Base-by-base conservation (phyloP, 2,329 filamentous ascomycete species). In the Catunica adiposa region DNA sequence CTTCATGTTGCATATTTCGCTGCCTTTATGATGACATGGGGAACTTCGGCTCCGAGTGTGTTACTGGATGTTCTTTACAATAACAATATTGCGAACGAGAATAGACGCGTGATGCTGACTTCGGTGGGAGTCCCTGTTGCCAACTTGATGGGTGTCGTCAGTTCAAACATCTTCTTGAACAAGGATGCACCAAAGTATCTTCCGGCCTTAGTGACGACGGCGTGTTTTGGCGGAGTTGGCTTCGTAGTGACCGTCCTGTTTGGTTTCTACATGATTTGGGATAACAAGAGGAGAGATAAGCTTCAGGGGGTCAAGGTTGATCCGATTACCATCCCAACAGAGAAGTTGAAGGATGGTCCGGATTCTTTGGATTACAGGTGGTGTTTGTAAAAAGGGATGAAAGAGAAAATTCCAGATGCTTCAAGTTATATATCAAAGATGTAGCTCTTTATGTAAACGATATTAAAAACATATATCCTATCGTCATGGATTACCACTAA, bases 21-120 rank as follows among this genome's bases (percentile, higher is more conserved):
- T 3, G 81, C 77, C 55, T 89, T 89, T 66, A 84, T 89, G 82
- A 87, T 89, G 83, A 84, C 80, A 9, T 88, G 83, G 80, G 85
- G 85, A 15, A 87, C 83, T 0, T 82, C 80, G 1, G 84, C 84
- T 0, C 84, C 86, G 0, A 84, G 79, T 0, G 84, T 89, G 7
- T 71, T 89, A 11, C 71, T 82, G 70, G 80, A 61, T 72, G 79
- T 56, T 26, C 71, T 65, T 82, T 89, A 88, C 69, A 89, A 86
- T 69, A 89, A 89, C 71, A 90, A 90, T 64, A 77, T 88, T 56
- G 84, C 84, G 1, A 77, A 89, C 62, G 86, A 89, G 66, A 82
- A 82, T 57, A 78, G 80, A 38, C 80, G 85, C 50, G 74, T 87
- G 4, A 73, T 82, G 0, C 70, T 88, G 14, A 89, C 84, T 0